Percentiles rank a stretch among this genome's conserved stretches.
Evolutionary conservation across 2,329 filamentous ascomycete species (phyloP).

Genomic region (Aspergillus fumigatus): DNA sequence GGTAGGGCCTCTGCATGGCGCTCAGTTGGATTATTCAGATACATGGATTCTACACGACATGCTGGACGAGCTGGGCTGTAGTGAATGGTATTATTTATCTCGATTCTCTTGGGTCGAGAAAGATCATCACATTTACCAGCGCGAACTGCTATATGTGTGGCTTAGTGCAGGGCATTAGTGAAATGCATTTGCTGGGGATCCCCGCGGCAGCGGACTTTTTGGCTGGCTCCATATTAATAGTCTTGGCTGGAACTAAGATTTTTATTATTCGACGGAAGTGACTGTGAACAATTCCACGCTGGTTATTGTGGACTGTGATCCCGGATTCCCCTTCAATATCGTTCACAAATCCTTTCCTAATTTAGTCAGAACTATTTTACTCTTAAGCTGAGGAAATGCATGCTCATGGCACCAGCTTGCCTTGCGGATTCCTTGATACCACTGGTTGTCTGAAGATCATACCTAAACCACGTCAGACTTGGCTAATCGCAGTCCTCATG

Average conservation of each 20-base stretch:
- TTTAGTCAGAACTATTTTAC: background rate
- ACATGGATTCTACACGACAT: background rate
- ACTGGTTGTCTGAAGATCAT: conserved; percentile 9
- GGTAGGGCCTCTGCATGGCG: background rate
- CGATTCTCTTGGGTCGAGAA: background rate
- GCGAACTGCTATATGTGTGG: background rate
- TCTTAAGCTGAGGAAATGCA: background rate
- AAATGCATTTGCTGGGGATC: background rate
- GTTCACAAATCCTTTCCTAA: background rate
- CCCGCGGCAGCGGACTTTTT: background rate
- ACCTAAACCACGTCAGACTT: conserved; percentile 1
- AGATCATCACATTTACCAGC: background rate
- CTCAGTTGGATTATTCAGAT: background rate
- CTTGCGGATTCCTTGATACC: conserved; percentile 6
- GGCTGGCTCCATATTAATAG: background rate
- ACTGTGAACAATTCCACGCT: background rate
- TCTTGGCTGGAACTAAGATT: background rate
- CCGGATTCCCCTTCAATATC: background rate
- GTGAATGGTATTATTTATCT: background rate
- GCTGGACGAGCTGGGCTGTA: background rate
- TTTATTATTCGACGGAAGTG: background rate
- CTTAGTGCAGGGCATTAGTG: background rate
- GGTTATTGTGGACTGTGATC: background rate
- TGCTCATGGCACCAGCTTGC: background rate
- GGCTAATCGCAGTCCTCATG: conserved; percentile 9